phyloP scores from a whole-genome alignment of 2,329 filamentous ascomycete genomes.

The Furcasterigmium sp. region DNA sequence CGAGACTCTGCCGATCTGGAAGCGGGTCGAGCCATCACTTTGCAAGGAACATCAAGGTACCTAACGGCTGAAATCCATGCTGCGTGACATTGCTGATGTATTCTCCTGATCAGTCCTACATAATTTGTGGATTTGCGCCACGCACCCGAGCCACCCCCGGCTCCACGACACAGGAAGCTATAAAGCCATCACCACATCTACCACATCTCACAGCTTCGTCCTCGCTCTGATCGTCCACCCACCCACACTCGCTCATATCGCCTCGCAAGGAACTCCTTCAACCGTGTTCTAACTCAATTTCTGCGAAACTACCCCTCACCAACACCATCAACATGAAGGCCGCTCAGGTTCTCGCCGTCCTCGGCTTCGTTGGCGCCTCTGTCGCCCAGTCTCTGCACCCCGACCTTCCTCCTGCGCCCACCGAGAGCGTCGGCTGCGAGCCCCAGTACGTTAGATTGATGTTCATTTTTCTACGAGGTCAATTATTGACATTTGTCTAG shows the following conservation, averaged over 20 bases:
- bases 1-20: too few species aligned
- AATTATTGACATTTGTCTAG: too few species aligned
- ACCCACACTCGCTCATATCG: not conserved
- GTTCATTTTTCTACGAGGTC: too few species aligned
- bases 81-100: too few species aligned
- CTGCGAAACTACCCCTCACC: not conserved
- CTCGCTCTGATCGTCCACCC: not conserved
- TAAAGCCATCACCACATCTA: not conserved
- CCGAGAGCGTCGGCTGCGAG: constrained; percentile 27
- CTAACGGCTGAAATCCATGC: too few species aligned
- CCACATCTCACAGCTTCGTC: not conserved
- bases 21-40: too few species aligned
- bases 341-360: constrained; percentile 8
- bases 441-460: too few species aligned
- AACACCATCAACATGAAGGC: constrained; percentile 8
- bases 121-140: too few species aligned
- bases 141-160: too few species aligned
- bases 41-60: too few species aligned
- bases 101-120: too few species aligned
- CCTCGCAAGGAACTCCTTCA: not conserved
- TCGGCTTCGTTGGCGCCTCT: constrained; percentile 7
- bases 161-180: too few species aligned
- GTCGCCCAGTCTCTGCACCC: constrained; percentile 14
- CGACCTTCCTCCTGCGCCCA: constrained; percentile 23
- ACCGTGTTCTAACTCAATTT: not conserved